Conservation (phyloP, 768 basidiomycete species). For the Heimioporus sp. region DNA sequence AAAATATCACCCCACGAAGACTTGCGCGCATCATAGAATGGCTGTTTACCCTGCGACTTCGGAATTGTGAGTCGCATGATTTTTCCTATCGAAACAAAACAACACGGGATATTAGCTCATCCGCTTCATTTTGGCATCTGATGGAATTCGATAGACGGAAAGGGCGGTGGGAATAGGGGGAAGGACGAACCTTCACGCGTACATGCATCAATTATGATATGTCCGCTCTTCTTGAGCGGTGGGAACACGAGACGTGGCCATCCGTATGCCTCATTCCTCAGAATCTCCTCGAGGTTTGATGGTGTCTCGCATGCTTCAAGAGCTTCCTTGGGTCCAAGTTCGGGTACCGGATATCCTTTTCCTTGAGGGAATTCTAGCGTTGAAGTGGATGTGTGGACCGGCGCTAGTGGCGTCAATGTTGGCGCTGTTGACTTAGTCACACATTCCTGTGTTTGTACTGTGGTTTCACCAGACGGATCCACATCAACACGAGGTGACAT, state of each 20-base stretch:
- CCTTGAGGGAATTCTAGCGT: conserved; percentile 1
- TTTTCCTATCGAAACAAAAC: conserved; percentile 52
- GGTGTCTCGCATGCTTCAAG: conserved; percentile 15
- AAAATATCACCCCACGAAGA: conserved; percentile 93
- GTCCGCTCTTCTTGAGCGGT: conserved; percentile 90
- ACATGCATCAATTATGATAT: conserved; percentile 90
- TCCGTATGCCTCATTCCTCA: conserved; percentile 73
- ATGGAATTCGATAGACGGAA: background rate
- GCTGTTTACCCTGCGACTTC: conserved; percentile 93
- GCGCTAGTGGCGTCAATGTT: conserved; percentile 13
- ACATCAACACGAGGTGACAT: conserved; percentile 27
- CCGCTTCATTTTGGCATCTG: conserved; percentile 5
- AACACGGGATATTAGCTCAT: background rate
- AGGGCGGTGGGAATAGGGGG: conserved; percentile 7
- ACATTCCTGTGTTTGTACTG: conserved; percentile 11
- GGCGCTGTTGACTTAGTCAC: background rate
- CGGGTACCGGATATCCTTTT: background rate
- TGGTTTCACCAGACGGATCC: conserved; percentile 9
- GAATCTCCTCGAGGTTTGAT: conserved; percentile 44
- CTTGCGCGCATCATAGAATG: conserved; percentile 93
- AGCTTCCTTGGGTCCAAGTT: conserved; percentile 1
- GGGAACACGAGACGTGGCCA: conserved; percentile 94
- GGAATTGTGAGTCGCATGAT: conserved; percentile 91
- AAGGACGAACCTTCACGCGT: conserved; percentile 62
- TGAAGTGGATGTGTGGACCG: conserved; percentile 7